Percentiles rank a stretch among this genome's conserved stretches.
Evolutionary conservation across 1,284 basidiomycete species (phyloP).

Genomic region (Veloporphyrellus conicus): DNA sequence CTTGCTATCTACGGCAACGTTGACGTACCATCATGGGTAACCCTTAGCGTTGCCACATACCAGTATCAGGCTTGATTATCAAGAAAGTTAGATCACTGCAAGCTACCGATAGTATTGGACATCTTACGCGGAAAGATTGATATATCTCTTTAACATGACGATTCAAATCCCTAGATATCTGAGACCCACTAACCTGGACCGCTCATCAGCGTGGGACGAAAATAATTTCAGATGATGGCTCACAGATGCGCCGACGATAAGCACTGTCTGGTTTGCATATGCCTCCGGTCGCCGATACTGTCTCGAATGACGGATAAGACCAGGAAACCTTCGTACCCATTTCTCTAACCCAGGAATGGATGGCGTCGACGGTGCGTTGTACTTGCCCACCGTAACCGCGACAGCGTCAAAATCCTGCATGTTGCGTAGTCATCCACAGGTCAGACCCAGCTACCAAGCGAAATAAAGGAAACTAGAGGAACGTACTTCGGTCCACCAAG

Average conservation of each 20-base stretch:
- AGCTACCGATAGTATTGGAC: not conserved
- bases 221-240: not conserved
- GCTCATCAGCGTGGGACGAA: not conserved
- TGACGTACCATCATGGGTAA: not conserved
- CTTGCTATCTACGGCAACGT: not conserved
- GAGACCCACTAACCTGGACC: slow-evolving; percentile 6
- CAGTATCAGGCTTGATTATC: slow-evolving; percentile 2
- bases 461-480: not conserved
- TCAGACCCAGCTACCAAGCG: not conserved
- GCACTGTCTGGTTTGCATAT: slow-evolving; percentile 39
- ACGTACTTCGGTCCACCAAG: slow-evolving; percentile 15
- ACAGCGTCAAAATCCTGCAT: slow-evolving; percentile 12
- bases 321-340: slow-evolving; percentile 39
- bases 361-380: slow-evolving; percentile 5
- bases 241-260: slow-evolving; percentile 41
- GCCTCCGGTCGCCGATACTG: slow-evolving; percentile 42
- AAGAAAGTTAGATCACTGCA: not conserved
- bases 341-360: slow-evolving; percentile 5
- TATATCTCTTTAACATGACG: not conserved
- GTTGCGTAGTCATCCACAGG: not conserved
- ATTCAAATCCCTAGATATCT: slow-evolving; percentile 11
- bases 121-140: slow-evolving; percentile 10
- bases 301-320: slow-evolving; percentile 39
- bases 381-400: slow-evolving; percentile 3
- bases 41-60: not conserved